Evolutionary conservation across 2,329 filamentous ascomycete genomes (phyloP).

Genomic region (Colletotrichum phormii): DNA sequence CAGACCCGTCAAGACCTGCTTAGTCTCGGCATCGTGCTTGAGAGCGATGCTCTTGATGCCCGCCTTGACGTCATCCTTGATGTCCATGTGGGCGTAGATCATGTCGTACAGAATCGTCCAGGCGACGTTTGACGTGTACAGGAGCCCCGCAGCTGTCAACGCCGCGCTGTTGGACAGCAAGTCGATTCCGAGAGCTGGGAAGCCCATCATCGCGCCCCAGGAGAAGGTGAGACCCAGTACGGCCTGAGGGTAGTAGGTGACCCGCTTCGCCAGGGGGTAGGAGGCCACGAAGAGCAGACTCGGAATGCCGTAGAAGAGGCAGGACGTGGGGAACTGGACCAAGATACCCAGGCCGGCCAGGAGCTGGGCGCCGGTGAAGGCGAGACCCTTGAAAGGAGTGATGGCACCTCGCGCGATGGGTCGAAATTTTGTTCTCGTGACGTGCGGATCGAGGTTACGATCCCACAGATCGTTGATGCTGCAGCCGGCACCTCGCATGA

Average conservation of each 20-base stretch:
- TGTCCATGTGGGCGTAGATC: constrained; percentile 94
- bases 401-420: constrained; percentile 86
- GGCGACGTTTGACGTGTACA: constrained; percentile 83
- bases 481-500: constrained; percentile 91
- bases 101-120: constrained; percentile 94
- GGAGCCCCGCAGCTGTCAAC: constrained; percentile 71
- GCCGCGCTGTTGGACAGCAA: constrained; percentile 73
- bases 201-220: constrained; percentile 90
- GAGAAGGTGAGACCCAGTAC: constrained; percentile 88
- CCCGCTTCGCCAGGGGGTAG: constrained; percentile 86
- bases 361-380: constrained; percentile 81
- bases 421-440: constrained; percentile 79
- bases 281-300: constrained; percentile 78
- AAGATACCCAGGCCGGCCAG: constrained; percentile 79
- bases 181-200: constrained; percentile 84
- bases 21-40: constrained; percentile 82
- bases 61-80: constrained; percentile 85
- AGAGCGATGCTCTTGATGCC: constrained; percentile 91
- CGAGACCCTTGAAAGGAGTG: constrained; percentile 75
- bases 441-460: constrained; percentile 85
- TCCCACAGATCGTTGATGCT: constrained; percentile 94
- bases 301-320: constrained; percentile 82
- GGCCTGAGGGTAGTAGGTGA: constrained; percentile 89
- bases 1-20: constrained; percentile 77
- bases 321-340: constrained; percentile 79